Conservation (phyloP, 2,329 filamentous ascomycete species). For the Claviceps spartinae region DNA sequence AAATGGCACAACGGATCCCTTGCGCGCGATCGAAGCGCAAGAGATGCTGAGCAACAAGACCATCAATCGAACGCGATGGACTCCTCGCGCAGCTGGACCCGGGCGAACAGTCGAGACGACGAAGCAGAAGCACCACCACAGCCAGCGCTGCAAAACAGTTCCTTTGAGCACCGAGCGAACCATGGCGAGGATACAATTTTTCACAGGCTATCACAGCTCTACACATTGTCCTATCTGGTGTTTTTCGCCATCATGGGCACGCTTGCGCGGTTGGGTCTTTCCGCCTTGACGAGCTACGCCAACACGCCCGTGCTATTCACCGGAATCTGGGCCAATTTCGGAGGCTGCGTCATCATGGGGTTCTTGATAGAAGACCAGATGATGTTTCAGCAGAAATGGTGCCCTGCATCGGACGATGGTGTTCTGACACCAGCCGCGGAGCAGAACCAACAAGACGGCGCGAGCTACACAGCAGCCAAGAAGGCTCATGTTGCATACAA, state of each 20-base stretch:
- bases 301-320: conserved; percentile 61
- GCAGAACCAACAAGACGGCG: conserved; percentile 24
- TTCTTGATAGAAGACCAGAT: conserved; percentile 69
- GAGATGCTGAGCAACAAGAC: too few species aligned
- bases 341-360: conserved; percentile 70
- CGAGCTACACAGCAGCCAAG: conserved; percentile 31
- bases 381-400: conserved; percentile 60
- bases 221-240: conserved; percentile 69
- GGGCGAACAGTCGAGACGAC: conserved; percentile 7
- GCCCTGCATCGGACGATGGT: conserved; percentile 26
- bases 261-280: conserved; percentile 66
- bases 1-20: too few species aligned
- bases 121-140: conserved; percentile 7
- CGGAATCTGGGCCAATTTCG: conserved; percentile 79
- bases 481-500: conserved; percentile 52
- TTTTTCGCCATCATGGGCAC: conserved; percentile 80
- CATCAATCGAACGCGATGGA: not conserved
- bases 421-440: conserved; percentile 18
- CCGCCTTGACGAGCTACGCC: conserved; percentile 67
- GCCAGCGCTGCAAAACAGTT: conserved; percentile 6
- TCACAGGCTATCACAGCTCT: conserved; percentile 41
- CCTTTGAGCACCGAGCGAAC: conserved; percentile 1
- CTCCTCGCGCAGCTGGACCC: conserved; percentile 7
- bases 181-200: conserved; percentile 23
- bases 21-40: too few species aligned